Base-by-base conservation (phyloP, 352 stramenopile genomes). In the Globisporangium iwayamae region DNA sequence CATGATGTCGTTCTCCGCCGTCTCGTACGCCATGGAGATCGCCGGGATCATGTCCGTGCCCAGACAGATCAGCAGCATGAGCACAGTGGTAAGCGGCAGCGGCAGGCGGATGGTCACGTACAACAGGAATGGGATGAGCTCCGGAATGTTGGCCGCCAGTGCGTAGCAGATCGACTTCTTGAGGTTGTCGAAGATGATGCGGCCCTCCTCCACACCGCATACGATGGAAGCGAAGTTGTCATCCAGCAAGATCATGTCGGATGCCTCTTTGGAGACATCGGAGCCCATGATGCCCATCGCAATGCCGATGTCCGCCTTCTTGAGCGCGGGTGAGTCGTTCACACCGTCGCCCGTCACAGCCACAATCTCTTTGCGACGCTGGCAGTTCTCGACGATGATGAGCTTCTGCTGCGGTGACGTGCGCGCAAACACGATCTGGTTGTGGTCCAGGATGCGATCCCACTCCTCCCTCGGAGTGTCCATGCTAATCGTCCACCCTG, bases 151-250 rank as follows among this genome's bases (percentile, higher is more conserved):
- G 46, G 86, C 87, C 36, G 91, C 87, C 8, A 98, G 81, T 11
- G 92, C 93, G 66, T 98, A 98, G 32, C 76, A 80, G 58, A 98
- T 96, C 9, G 80, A 95, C 67, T 98, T 98, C 73, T 99, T 97
- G 36, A 98, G 74, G 68, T 98, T 98, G 72, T 96, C 89, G 67
- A 98, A 98, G 62, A 98, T 97, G 25, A 97, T 80, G 10, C 96
- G 89, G 32, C 97, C 97, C 81, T 99, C 90, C 72, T 97, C 85
- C n/a, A 99, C 93, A 60, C 94, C 97, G 57, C 72, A 82, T 54
- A 99, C 93, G 68, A 99, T 98, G 2, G 94, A 98, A 1, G 92
- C 91, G 72, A 99, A 99, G 76, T 99, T 98, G 73, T 99, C 96
- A 77, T 99, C 89, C 28, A 98, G 73, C 11, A 99, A 67, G 69